These are phyloP conservation scores for Phlyctochytrium planicorne DNA, from an alignment of 192 early-diverging fungal species.

Conservation along the genomic window DNA sequence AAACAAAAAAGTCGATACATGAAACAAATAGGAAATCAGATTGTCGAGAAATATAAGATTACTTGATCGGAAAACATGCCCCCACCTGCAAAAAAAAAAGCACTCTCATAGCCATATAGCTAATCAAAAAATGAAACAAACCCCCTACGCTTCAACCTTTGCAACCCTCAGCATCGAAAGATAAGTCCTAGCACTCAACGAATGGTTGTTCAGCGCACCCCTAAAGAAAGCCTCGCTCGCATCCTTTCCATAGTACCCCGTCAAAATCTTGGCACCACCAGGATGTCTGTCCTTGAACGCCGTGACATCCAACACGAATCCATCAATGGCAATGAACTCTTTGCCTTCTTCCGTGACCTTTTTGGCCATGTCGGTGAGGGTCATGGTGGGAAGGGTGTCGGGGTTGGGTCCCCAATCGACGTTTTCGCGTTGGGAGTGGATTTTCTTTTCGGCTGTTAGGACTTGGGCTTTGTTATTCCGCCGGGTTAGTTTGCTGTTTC, in stretches of 20 bases:
- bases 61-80: no score
- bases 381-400: slow-evolving; percentile 40
- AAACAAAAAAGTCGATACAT: no score
- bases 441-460: slow-evolving; percentile 15
- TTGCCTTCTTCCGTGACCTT: slow-evolving; percentile 54
- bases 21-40: no score
- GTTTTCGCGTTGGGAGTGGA: neutral
- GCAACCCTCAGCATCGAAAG: slow-evolving; percentile 38
- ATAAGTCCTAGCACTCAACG: slow-evolving; percentile 24
- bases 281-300: slow-evolving; percentile 36
- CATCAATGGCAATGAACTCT: slow-evolving; percentile 35
- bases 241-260: slow-evolving; percentile 28
- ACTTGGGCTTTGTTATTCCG: slow-evolving; percentile 19
- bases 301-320: slow-evolving; percentile 36
- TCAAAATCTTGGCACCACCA: slow-evolving; percentile 32
- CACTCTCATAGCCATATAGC: no score
- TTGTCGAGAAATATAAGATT: no score
- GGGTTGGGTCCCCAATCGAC: slow-evolving; percentile 29
- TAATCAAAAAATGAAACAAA: no score
- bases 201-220: slow-evolving; percentile 41
- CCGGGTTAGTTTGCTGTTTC: neutral
- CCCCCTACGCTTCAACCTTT: slow-evolving; percentile 16
- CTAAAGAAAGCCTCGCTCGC: slow-evolving; percentile 35
- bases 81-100: no score
- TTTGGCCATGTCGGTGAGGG: slow-evolving; percentile 49